Conservation (phyloP, 2,329 filamentous ascomycete genomes). For the Plenodomus tracheiphilus region DNA sequence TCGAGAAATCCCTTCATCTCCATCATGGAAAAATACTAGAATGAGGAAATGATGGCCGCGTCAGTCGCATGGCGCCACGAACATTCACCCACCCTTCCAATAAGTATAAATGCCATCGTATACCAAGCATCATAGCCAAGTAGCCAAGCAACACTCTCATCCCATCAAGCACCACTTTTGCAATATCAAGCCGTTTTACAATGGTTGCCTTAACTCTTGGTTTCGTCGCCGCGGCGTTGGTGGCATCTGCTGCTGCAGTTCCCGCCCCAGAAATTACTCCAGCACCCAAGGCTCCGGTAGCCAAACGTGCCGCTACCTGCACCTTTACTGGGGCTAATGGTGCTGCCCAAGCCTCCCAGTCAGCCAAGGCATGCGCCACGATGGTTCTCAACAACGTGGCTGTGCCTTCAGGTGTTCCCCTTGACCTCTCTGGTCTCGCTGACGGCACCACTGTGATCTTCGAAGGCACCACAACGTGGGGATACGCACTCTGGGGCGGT, state of each 20-base stretch:
- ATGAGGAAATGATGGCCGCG: constrained; percentile 1
- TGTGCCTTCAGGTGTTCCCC: constrained; percentile 61
- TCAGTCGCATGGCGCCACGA: neutral
- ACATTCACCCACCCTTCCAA: too few relatives aligned
- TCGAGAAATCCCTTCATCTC: constrained; percentile 16
- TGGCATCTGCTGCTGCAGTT: constrained; percentile 23
- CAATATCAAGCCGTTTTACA: constrained; percentile 5
- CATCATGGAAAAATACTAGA: constrained; percentile 3
- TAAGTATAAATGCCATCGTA: constrained; percentile 9
- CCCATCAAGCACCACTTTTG: constrained; percentile 6
- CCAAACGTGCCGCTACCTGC: constrained; percentile 46
- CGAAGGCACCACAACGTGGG: constrained; percentile 66
- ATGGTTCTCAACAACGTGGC: constrained; percentile 58
- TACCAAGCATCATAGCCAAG: constrained; percentile 19
- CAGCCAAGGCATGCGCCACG: constrained; percentile 56
- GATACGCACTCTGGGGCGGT: constrained; percentile 66
- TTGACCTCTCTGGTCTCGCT: constrained; percentile 59
- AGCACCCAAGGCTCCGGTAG: constrained; percentile 15
- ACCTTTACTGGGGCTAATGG: constrained; percentile 54
- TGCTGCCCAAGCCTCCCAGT: constrained; percentile 51
- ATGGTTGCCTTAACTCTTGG: constrained; percentile 20
- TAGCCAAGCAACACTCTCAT: constrained; percentile 8
- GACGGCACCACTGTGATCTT: constrained; percentile 62
- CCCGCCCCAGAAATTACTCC: constrained; percentile 26
- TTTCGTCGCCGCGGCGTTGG: constrained; percentile 21